A percentile compares a stretch with the other conserved stretches of the same genome.
Evolutionary conservation across 139 green algal species (phyloP).

Genomic region (Edaphochlamys debaryana): DNA sequence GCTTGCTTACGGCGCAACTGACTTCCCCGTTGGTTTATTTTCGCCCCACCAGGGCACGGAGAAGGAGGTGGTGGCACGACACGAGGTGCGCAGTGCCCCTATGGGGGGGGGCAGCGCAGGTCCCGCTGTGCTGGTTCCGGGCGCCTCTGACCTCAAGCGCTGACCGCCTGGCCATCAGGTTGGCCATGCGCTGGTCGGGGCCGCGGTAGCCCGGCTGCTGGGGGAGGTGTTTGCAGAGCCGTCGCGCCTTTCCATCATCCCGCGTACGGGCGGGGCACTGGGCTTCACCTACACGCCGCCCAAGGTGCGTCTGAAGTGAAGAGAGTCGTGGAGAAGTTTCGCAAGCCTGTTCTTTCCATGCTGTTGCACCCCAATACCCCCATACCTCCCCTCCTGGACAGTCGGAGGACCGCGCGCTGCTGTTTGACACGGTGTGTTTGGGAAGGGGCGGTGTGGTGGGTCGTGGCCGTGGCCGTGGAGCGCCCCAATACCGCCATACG

Average conservation of each 20-base stretch:
- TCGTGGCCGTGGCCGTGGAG: no score
- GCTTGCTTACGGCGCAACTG: no score
- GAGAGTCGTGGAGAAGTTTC: no score
- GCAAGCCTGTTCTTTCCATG: no score
- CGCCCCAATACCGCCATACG: no score
- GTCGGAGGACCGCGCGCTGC: slow-evolving; percentile 85
- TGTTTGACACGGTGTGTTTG: slow-evolving; percentile 92
- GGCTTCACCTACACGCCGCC: slow-evolving; percentile 79
- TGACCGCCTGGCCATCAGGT: no score
- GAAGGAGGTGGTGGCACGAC: slow-evolving; percentile 87
- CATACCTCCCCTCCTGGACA: slow-evolving; percentile 49
- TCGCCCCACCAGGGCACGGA: slow-evolving; percentile 79
- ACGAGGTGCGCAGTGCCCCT: no score
- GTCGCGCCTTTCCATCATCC: slow-evolving; percentile 90
- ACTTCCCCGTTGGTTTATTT: no score
- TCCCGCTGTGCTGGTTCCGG: no score
- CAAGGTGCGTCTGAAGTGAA: slow-evolving; percentile 21
- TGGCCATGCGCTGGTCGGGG: slow-evolving; percentile 90
- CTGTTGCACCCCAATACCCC: background rate
- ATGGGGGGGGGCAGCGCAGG: no score
- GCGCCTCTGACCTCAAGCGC: no score
- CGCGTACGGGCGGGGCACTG: slow-evolving; percentile 82
- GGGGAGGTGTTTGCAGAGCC: slow-evolving; percentile 61
- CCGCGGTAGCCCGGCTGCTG: slow-evolving; percentile 76
- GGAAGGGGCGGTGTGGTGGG: no score